phyloP scores from a whole-genome alignment of 2,329 filamentous ascomycete genomes.

The Cladophialophora immunda region DNA sequence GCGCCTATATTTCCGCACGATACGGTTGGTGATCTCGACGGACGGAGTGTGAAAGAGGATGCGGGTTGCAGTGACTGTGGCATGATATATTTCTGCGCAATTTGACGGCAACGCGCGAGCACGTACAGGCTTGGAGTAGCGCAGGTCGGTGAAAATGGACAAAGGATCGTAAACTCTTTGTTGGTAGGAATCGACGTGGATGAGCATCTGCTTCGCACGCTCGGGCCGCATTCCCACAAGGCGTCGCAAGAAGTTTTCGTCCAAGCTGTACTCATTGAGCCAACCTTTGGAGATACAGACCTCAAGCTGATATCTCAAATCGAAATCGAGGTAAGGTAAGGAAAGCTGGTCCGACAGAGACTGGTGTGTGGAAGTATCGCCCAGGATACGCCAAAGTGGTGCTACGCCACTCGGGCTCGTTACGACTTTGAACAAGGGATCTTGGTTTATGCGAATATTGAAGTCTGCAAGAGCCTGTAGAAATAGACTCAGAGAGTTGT shows the following conservation, averaged over 20 bases:
- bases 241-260: conserved; percentile 69
- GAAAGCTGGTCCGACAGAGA: conserved; percentile 33
- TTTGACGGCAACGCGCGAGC: conserved; percentile 70
- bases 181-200: conserved; percentile 74
- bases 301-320: conserved; percentile 88
- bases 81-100: conserved; percentile 79
- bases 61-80: conserved; percentile 82
- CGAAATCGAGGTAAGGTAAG: conserved; percentile 65
- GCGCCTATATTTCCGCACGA: conserved; percentile 75
- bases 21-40: conserved; percentile 86
- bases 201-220: conserved; percentile 73
- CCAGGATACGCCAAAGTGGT: conserved; percentile 50
- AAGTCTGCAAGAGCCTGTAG: conserved; percentile 71
- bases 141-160: conserved; percentile 69
- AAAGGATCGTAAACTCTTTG: conserved; percentile 73
- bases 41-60: conserved; percentile 79
- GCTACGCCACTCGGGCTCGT: conserved; percentile 52
- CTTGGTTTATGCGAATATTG: conserved; percentile 68
- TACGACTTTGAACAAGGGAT: conserved; percentile 54
- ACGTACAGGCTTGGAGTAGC: conserved; percentile 55
- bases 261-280: conserved; percentile 79
- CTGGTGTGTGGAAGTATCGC: conserved; percentile 42
- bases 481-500: conserved; percentile 20
- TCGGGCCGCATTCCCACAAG: conserved; percentile 62
- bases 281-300: conserved; percentile 85